Percentiles rank a stretch among this genome's conserved stretches.
phyloP scores from a whole-genome alignment of 441 rosid species.

The Pelargonium cotyledonis region DNA sequence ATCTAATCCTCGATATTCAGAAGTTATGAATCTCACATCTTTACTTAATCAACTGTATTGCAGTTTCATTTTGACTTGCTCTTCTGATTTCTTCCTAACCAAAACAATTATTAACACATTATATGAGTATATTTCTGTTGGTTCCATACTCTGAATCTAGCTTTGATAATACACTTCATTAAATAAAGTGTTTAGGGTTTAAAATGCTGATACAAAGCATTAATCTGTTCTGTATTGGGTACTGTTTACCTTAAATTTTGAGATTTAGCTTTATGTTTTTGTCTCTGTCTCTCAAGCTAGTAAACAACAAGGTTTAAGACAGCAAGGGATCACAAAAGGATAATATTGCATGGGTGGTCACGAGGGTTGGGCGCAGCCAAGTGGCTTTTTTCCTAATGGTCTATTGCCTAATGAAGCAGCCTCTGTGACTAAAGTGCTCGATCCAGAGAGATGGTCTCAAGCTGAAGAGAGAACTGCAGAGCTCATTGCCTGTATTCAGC shows the following conservation, averaged over 20 bases:
- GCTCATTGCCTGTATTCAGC: constrained; percentile 21
- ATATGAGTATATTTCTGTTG: too few relatives aligned
- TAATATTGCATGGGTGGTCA: constrained; percentile 17
- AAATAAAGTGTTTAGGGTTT: too few relatives aligned
- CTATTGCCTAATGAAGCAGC: constrained; percentile 18
- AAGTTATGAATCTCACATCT: neutral
- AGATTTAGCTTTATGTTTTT: neutral
- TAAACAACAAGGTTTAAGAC: constrained; percentile 2
- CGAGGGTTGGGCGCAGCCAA: constrained; percentile 14
- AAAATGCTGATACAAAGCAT: too few relatives aligned
- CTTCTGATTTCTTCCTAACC: too few relatives aligned
- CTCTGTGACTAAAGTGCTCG: constrained; percentile 16
- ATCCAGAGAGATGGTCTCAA: constrained; percentile 18
- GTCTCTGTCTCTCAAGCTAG: neutral
- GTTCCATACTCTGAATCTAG: too few relatives aligned
- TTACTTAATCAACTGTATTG: too few relatives aligned
- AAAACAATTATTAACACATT: too few relatives aligned
- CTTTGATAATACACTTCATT: too few relatives aligned
- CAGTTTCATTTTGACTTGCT: too few relatives aligned
- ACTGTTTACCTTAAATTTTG: neutral
- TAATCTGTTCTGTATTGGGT: neutral
- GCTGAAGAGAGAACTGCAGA: constrained; percentile 21
- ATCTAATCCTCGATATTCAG: neutral
- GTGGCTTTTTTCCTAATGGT: constrained; percentile 17
- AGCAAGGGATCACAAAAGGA: constrained; percentile 1